These are phyloP conservation scores for Penicillium sp. DNA, from an alignment of 2,329 filamentous ascomycete genomes.

Conservation along the genomic window DNA sequence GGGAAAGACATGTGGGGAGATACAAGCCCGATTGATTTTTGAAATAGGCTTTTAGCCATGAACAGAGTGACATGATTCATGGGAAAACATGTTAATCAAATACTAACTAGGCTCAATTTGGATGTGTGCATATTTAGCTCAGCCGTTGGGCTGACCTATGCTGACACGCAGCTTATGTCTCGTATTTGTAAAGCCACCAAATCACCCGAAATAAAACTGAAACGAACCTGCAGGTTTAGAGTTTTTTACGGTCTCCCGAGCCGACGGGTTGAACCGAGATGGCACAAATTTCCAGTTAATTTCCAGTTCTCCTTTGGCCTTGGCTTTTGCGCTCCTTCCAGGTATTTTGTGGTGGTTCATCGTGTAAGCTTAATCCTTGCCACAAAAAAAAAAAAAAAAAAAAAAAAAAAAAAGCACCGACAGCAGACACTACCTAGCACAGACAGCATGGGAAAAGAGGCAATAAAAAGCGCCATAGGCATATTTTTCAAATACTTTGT, in stretches of 20 bases:
- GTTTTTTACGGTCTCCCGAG: not conserved
- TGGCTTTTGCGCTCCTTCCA: not conserved
- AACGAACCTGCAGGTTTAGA: not conserved
- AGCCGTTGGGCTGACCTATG: not conserved
- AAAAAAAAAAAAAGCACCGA: not conserved
- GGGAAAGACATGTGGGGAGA: not conserved
- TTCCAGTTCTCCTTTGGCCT: not conserved
- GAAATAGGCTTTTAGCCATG: not conserved
- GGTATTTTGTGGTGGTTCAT: not conserved
- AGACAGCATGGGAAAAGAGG: not conserved
- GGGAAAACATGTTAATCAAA: not conserved
- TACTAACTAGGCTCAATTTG: not conserved
- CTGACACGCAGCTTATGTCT: slow-evolving; percentile 6
- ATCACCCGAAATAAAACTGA: not conserved
- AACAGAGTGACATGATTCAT: not conserved
- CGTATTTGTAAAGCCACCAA: slow-evolving; percentile 1
- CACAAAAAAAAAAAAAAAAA: too few relatives aligned
- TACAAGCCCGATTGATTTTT: not conserved
- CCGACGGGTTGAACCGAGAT: not conserved
- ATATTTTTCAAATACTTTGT: not conserved
- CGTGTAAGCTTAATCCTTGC: not conserved
- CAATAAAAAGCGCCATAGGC: not conserved
- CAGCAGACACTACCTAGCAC: not conserved
- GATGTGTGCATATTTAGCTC: not conserved
- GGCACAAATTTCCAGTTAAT: not conserved